These are phyloP conservation scores for Pseudogymnoascus sp. DNA, from an alignment of 2,329 filamentous ascomycete genomes.

Conservation along the genomic window DNA sequence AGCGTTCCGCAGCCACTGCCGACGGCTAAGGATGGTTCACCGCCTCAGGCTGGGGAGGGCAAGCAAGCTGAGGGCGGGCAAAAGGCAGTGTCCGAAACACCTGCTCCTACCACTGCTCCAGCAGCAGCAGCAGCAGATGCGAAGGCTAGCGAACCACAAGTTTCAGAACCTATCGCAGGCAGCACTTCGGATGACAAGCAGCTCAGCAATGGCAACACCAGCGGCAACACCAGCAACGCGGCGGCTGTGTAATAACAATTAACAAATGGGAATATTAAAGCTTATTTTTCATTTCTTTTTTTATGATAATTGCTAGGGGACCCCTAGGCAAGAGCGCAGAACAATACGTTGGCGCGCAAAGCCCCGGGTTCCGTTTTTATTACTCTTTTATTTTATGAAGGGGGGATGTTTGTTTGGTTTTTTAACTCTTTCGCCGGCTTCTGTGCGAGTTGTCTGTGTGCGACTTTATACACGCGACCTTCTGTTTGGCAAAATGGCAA, in stretches of 20 bases:
- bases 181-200: background rate
- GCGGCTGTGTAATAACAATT: background rate
- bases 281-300: background rate
- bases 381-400: background rate
- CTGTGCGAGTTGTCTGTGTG: background rate
- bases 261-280: background rate
- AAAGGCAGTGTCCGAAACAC: background rate
- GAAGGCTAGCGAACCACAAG: background rate
- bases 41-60: background rate
- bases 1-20: background rate
- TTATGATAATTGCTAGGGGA: background rate
- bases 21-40: background rate
- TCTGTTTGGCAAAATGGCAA: background rate
- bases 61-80: background rate
- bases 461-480: background rate
- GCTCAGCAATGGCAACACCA: background rate
- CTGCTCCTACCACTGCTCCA: background rate
- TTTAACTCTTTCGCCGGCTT: background rate
- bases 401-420: background rate
- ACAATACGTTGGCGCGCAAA: no score
- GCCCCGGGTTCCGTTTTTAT: background rate
- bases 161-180: background rate
- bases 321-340: no score
- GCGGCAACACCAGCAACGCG: background rate
- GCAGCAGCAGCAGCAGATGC: background rate